Evolutionary conservation across 208 protist genomes (phyloP).

Genomic region (Crithidia thermophila): DNA sequence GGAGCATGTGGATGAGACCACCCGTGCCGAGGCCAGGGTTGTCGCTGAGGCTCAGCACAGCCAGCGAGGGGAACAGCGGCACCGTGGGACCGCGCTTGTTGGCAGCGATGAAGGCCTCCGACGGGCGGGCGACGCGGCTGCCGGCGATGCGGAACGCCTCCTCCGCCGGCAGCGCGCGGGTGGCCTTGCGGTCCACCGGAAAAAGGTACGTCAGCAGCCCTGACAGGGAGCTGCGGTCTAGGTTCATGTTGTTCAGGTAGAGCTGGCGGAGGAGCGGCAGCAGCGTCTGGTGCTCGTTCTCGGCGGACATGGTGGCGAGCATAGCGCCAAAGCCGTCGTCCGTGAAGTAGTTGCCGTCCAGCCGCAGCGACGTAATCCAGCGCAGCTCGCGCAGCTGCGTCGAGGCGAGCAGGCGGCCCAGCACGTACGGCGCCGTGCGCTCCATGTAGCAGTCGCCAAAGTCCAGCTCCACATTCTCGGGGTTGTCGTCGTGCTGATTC

Average conservation of each 20-base stretch:
- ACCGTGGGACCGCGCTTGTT: conserved; percentile 28
- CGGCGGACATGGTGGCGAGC: conserved; percentile 62
- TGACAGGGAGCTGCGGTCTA: conserved; percentile 53
- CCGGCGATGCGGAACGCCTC: conserved; percentile 15
- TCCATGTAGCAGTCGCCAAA: conserved; percentile 81
- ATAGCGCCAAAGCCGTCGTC: conserved; percentile 75
- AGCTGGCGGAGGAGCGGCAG: conserved; percentile 72
- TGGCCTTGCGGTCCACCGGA: conserved; percentile 47
- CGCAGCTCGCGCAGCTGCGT: conserved; percentile 57
- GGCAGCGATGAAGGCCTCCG: conserved; percentile 40
- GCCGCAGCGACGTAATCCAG: conserved; percentile 73
- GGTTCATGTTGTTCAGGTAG: conserved; percentile 87
- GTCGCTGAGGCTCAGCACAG: conserved; percentile 76
- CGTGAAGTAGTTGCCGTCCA: conserved; percentile 87
- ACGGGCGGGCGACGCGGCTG: conserved; percentile 25
- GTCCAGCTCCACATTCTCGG: conserved; percentile 66
- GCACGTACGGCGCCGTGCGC: conserved; percentile 70
- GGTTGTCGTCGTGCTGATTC: conserved; percentile 63
- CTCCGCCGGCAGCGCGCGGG: conserved; percentile 2
- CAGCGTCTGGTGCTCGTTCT: conserved; percentile 48
- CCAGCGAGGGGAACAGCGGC: conserved; percentile 69
- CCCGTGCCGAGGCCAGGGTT: conserved; percentile 66
- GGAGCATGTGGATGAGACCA: conserved; percentile 61
- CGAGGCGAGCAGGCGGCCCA: conserved; percentile 66
- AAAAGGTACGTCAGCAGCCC: conserved; percentile 78